Base-by-base conservation (phyloP, 257 asterid species). In the Fraxinus pennsylvanica region DNA sequence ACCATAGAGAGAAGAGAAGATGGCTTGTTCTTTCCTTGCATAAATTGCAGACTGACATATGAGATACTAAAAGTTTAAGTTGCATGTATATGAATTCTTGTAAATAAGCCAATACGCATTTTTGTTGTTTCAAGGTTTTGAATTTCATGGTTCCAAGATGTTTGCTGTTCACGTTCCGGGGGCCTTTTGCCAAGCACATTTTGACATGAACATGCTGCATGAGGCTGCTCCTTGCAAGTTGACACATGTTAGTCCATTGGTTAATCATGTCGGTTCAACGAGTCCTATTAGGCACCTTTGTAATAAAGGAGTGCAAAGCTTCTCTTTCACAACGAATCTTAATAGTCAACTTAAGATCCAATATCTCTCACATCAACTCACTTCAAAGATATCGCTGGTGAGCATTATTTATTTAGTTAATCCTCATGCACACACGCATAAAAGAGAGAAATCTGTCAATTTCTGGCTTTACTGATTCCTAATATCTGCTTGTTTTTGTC, bases 341-440 rank as follows among this genome's bases (percentile, higher is more conserved):
- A 73, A 27, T 14, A 75, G 71, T 84, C 91, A 83, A 30, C 87
- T 79, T 74, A 90, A 87, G 76, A 78, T 88, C 69, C 94, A 79
- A 59, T 73, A 79, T 54, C 77, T 75, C 57, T 82, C 87, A 0
- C 85, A 83, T 74, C 96, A 90, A 39, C 68, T 81, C 71, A 72
- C 91, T 71, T 89, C 91, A 4, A 90, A 84, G 88, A 92, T 81
- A 88, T 90, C 93, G 95, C 91, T 89, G 90, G 97, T 92, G 78
- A 83, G 90, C 68, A 2, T 32, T 79, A 75, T 41, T 54, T 74
- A 73, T 14, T 19, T 19, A 25, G 10, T 72, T 17, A 25, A 63
- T 13, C 36, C 36, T 13, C 15, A 30, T 17, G 79, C 14, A 9
- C 45, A n/a, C 9, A 47, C 69, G 5, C 73, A 35, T 45, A 27